A percentile compares a stretch with the other conserved stretches of the same genome.
Evolutionary conservation across 345 rosid species (phyloP).

Genomic region (Abelmoschus esculentus): DNA sequence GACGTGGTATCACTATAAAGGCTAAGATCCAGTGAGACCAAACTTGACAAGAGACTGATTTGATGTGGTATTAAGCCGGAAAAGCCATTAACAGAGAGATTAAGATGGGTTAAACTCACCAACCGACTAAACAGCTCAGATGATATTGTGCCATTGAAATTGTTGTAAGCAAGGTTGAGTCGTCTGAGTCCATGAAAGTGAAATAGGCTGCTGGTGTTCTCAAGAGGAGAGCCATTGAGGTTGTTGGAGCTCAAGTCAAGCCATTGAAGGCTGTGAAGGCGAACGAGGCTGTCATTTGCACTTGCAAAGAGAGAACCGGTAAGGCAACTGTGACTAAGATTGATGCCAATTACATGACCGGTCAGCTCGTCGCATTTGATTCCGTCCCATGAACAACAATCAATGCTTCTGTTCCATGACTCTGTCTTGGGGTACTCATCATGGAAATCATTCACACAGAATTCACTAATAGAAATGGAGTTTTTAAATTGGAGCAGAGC

Average conservation of each 20-base stretch:
- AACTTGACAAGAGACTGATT: neutral
- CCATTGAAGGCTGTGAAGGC: slow-evolving; percentile 16
- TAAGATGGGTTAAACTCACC: neutral
- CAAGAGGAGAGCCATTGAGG: neutral
- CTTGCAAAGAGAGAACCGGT: slow-evolving; percentile 2
- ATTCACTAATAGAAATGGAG: neutral
- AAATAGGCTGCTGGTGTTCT: neutral
- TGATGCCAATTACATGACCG: slow-evolving; percentile 14
- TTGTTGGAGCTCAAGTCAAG: neutral
- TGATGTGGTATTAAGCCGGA: neutral
- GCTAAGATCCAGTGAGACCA: neutral
- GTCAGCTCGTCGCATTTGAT: slow-evolving; percentile 10
- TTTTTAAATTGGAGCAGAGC: neutral
- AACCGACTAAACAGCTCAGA: neutral
- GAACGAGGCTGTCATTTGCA: slow-evolving; percentile 19
- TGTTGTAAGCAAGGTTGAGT: neutral
- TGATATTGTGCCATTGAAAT: neutral
- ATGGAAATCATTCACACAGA: neutral
- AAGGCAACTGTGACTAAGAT: slow-evolving; percentile 16
- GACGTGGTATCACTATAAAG: too few species aligned
- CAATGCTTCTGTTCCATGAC: slow-evolving; percentile 13
- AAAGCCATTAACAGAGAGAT: neutral
- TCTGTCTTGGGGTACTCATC: neutral
- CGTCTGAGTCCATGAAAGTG: neutral
- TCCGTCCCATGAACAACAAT: slow-evolving; percentile 32